A percentile compares a stretch with the other conserved stretches of the same genome.
Evolutionary conservation across 139 green algal genomes (phyloP).

Genomic region (Chlorella ohadii): DNA sequence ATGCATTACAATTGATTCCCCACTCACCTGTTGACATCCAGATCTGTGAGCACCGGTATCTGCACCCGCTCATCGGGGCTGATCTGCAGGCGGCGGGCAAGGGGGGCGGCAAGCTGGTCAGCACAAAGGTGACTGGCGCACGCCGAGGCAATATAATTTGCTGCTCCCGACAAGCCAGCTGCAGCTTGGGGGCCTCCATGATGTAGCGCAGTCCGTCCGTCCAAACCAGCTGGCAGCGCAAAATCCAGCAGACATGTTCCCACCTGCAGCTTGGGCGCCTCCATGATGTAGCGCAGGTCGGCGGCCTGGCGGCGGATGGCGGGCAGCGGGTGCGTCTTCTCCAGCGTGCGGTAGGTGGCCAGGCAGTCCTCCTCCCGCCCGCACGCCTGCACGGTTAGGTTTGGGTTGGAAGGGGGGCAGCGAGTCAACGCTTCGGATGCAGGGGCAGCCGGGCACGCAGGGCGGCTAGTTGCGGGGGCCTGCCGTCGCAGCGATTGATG

Average conservation of each 20-base stretch:
- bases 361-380: conserved; percentile 80
- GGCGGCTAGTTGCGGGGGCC: no score
- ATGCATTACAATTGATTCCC: no score
- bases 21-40: conserved; percentile 47
- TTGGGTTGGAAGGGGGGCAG: not conserved
- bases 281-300: conserved; percentile 83
- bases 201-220: conserved; percentile 78
- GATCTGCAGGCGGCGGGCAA: not conserved
- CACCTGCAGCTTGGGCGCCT: conserved; percentile 80
- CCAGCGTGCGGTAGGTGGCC: conserved; percentile 74
- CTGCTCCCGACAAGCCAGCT: no score
- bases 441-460: not conserved
- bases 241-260: no score
- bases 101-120: no score
- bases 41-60: conserved; percentile 74
- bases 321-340: conserved; percentile 52
- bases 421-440: not conserved
- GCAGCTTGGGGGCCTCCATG: conserved; percentile 86
- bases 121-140: no score
- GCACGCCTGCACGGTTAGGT: conserved; percentile 60
- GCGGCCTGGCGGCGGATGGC: conserved; percentile 50
- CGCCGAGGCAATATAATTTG: no score
- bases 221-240: no score
- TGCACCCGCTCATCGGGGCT: conserved; percentile 74
- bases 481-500: no score